phyloP scores from a whole-genome alignment of 2,329 filamentous ascomycete species.

The Dactylella cylindrospora region DNA sequence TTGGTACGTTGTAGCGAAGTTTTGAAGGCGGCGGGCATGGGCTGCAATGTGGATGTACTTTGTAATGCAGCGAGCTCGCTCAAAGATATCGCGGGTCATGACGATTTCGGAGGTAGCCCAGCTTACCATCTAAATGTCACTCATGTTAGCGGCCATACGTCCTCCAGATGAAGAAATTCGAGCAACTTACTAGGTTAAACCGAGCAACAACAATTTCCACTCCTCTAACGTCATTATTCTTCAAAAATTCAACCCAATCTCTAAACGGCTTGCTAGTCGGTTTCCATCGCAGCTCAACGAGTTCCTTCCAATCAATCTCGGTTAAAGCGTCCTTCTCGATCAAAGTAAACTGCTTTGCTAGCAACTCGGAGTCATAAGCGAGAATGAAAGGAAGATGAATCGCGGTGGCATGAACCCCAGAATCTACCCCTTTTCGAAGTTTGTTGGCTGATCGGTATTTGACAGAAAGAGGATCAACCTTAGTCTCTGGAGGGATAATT shows the following conservation, averaged over 20 bases:
- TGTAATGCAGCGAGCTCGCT: slow-evolving; percentile 73
- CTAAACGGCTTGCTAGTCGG: slow-evolving; percentile 66
- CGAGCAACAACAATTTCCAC: slow-evolving; percentile 82
- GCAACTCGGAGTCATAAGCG: slow-evolving; percentile 73
- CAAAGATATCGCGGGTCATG: slow-evolving; percentile 69
- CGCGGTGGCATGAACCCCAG: slow-evolving; percentile 50
- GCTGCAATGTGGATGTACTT: slow-evolving; percentile 80
- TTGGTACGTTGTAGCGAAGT: slow-evolving; percentile 82
- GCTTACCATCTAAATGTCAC: slow-evolving; percentile 65
- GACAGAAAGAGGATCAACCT: slow-evolving; percentile 29
- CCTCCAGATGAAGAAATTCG: background rate
- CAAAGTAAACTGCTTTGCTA: slow-evolving; percentile 80
- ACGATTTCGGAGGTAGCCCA: slow-evolving; percentile 80
- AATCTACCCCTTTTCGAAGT: slow-evolving; percentile 26
- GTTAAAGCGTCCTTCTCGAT: slow-evolving; percentile 84
- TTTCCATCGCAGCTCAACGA: slow-evolving; percentile 82
- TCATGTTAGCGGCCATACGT: background rate
- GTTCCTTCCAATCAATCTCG: slow-evolving; percentile 84
- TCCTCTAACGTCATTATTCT: slow-evolving; percentile 69
- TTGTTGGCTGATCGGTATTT: slow-evolving; percentile 25
- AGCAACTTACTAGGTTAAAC: slow-evolving; percentile 66
- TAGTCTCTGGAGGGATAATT: slow-evolving; percentile 34
- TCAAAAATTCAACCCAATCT: slow-evolving; percentile 80
- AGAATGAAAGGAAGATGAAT: slow-evolving; percentile 77
- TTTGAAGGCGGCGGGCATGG: slow-evolving; percentile 73